Conservation (phyloP, 192 early-diverging fungal genomes). For the Backusella tarrabulga region DNA sequence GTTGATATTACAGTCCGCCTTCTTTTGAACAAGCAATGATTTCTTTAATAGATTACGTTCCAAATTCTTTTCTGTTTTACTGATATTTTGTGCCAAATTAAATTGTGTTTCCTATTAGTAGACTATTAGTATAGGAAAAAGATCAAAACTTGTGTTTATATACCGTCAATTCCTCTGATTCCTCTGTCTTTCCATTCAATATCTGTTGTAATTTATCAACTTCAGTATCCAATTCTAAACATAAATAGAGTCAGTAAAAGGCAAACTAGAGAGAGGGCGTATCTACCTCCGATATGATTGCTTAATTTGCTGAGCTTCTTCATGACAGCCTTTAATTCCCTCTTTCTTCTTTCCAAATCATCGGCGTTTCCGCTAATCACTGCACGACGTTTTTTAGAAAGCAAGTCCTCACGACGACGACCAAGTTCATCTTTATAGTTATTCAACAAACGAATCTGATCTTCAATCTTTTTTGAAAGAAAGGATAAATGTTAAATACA, state of each 20-base stretch:
- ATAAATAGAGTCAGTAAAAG: not conserved
- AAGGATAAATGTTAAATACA: not conserved
- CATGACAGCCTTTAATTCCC: slow-evolving; percentile 25
- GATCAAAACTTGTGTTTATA: not conserved
- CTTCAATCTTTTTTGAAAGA: slow-evolving; percentile 57
- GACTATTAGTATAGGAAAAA: too few species aligned
- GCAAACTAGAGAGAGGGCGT: not conserved
- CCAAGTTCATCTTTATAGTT: slow-evolving; percentile 69
- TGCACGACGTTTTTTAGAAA: slow-evolving; percentile 57
- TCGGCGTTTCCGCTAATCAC: slow-evolving; percentile 45
- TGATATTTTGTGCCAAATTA: slow-evolving; percentile 4
- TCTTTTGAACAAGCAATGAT: slow-evolving; percentile 74
- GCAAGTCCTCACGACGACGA: slow-evolving; percentile 64
- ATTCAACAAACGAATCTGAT: slow-evolving; percentile 67
- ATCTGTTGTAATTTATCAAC: slow-evolving; percentile 13
- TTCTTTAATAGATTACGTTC: slow-evolving; percentile 77
- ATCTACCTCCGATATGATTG: slow-evolving; percentile 34
- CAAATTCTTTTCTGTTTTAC: slow-evolving; percentile 55
- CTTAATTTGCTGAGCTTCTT: slow-evolving; percentile 37
- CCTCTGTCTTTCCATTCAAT: not conserved
- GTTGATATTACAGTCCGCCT: slow-evolving; percentile 81
- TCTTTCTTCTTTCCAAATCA: slow-evolving; percentile 30
- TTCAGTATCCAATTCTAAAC: slow-evolving; percentile 26
- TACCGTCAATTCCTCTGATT: slow-evolving; percentile 16
- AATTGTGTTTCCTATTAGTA: slow-evolving; percentile 1